Conservation (phyloP, 495 filamentous ascomycete species). For the Aeminium ludgeri region DNA sequence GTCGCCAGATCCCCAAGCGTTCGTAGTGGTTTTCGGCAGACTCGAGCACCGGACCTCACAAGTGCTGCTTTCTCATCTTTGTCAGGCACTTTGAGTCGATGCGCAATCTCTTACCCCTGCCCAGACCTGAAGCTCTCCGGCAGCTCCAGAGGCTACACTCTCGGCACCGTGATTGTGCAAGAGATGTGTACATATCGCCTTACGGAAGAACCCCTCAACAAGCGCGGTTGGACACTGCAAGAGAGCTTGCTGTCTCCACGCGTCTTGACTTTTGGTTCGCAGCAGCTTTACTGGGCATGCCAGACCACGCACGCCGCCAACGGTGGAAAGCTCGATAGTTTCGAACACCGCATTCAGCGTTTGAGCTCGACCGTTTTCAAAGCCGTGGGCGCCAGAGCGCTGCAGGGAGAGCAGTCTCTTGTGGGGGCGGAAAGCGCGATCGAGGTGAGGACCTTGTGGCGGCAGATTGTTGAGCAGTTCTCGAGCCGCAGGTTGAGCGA, state of each 20-base stretch:
- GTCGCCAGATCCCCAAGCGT: not conserved
- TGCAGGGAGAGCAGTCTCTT: no score
- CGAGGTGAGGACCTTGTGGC: no score
- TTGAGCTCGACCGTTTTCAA: no score
- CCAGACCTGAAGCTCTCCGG: not conserved
- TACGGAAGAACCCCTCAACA: not conserved
- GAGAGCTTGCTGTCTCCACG: slow-evolving; percentile 3
- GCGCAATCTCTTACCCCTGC: not conserved
- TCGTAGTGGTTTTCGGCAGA: not conserved
- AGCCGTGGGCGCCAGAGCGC: no score
- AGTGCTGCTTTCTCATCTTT: not conserved
- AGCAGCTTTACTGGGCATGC: slow-evolving; percentile 8
- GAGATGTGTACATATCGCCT: not conserved
- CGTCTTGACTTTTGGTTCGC: not conserved
- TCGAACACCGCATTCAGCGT: no score
- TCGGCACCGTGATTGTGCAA: no score
- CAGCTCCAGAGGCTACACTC: not conserved
- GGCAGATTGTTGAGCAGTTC: no score
- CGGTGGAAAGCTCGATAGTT: no score
- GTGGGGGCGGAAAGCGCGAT: no score
- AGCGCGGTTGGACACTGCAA: slow-evolving; percentile 4
- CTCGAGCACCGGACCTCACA: not conserved
- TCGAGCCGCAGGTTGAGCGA: no score
- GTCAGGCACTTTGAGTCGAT: not conserved
- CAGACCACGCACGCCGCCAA: no score